phyloP scores from a whole-genome alignment of 2,329 filamentous ascomycete species.

The Colletotrichum caudatum region DNA sequence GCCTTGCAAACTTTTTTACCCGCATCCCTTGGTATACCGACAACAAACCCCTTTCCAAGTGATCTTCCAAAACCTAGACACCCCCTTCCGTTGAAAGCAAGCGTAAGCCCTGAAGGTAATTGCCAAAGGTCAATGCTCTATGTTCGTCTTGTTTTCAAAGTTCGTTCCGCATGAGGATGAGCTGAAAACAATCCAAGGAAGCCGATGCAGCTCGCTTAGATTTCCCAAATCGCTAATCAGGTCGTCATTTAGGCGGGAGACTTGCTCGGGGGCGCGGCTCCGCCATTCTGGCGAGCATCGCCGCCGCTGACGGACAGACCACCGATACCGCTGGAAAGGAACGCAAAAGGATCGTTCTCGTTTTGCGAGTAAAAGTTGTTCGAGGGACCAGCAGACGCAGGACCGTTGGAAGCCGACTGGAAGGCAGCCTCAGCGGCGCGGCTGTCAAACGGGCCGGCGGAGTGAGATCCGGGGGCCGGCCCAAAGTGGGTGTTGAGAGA shows the following conservation, averaged over 20 bases:
- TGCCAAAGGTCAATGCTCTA: slow-evolving; percentile 60
- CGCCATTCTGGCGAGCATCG: slow-evolving; percentile 73
- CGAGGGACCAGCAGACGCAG: slow-evolving; percentile 79
- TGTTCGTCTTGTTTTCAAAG: slow-evolving; percentile 58
- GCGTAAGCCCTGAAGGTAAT: slow-evolving; percentile 57
- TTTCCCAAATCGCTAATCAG: slow-evolving; percentile 30
- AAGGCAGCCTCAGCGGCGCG: slow-evolving; percentile 95
- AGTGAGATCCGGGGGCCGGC: slow-evolving; percentile 81
- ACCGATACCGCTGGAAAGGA: slow-evolving; percentile 80
- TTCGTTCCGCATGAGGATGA: slow-evolving; percentile 47
- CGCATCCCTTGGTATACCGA: slow-evolving; percentile 47
- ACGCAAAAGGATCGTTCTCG: slow-evolving; percentile 83
- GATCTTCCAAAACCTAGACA: slow-evolving; percentile 57
- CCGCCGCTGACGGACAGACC: slow-evolving; percentile 77
- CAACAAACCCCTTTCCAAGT: slow-evolving; percentile 51
- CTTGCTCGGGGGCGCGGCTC: slow-evolving; percentile 67
- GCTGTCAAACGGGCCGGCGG: slow-evolving; percentile 90
- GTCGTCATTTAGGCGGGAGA: slow-evolving; percentile 64
- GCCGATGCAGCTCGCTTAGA: slow-evolving; percentile 46
- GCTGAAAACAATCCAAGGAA: slow-evolving; percentile 46
- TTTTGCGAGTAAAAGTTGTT: slow-evolving; percentile 76
- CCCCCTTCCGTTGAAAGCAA: slow-evolving; percentile 56
- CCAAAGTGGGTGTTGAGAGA: slow-evolving; percentile 86
- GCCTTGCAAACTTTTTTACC: slow-evolving; percentile 55
- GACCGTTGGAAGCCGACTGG: slow-evolving; percentile 86